These are phyloP conservation scores for Chlorencoelia australis DNA, from an alignment of 2,329 filamentous ascomycete genomes.

Conservation along the genomic window DNA sequence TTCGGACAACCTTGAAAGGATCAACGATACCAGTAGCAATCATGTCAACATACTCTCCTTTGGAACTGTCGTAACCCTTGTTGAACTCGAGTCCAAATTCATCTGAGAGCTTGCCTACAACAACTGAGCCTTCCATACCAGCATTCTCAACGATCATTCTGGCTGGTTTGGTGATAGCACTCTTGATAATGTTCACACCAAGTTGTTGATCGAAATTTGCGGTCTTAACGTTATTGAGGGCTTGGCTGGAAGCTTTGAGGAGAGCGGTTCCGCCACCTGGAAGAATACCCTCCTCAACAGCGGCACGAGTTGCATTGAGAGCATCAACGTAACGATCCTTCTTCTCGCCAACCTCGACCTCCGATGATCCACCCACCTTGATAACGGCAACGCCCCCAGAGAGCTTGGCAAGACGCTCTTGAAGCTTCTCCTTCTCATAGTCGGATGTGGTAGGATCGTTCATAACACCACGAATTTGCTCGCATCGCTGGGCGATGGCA, in stretches of 20 bases:
- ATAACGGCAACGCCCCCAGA: constrained; percentile 98
- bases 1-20: constrained; percentile 98
- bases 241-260: constrained; percentile 91
- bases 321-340: constrained; percentile 99
- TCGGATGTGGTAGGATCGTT: constrained; percentile 87
- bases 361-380: constrained; percentile 94
- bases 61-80: constrained; percentile 93
- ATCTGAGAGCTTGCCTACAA: constrained; percentile 96
- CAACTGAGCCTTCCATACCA: constrained; percentile 86
- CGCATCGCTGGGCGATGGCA: constrained; percentile 83
- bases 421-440: constrained; percentile 99
- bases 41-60: constrained; percentile 99
- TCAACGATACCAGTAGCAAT: constrained; percentile 94
- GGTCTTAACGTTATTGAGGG: constrained; percentile 71
- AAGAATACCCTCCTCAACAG: constrained; percentile 97
- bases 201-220: constrained; percentile 99
- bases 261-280: constrained; percentile 97
- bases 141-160: constrained; percentile 97
- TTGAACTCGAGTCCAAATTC: constrained; percentile 91
- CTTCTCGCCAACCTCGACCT: constrained; percentile 99
- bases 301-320: constrained; percentile 92
- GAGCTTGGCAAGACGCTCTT: constrained; percentile 98
- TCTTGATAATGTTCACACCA: constrained; percentile 95
- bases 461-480: constrained; percentile 98
- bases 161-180: constrained; percentile 90